A percentile compares a stretch with the other conserved stretches of the same genome.
These are phyloP conservation scores for Hygrocybe punicea DNA, from an alignment of 768 basidiomycete genomes.

Conservation along the genomic window DNA sequence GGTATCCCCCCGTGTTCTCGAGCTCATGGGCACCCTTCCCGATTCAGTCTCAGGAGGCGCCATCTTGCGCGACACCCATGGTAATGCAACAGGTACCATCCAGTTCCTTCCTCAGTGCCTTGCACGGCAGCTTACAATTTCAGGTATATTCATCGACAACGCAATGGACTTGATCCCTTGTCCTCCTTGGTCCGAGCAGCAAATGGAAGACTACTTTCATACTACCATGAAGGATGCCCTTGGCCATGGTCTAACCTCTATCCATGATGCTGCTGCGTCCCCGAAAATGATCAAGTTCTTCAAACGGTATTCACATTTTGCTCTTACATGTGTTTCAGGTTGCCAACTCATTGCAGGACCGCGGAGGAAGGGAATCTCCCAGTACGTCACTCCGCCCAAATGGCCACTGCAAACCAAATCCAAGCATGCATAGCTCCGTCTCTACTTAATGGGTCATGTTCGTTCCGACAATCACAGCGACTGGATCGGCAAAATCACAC, in stretches of 20 bases:
- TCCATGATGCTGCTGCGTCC: conserved; percentile 74
- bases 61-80: conserved; percentile 61
- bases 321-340: neutral
- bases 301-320: conserved; percentile 46
- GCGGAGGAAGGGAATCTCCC: conserved; percentile 68
- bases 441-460: conserved; percentile 59
- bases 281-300: conserved; percentile 59
- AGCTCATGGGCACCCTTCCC: conserved; percentile 60
- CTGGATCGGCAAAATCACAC: conserved; percentile 63
- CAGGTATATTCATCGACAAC: conserved; percentile 81
- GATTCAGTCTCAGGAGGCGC: conserved; percentile 63
- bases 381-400: conserved; percentile 37
- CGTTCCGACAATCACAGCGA: conserved; percentile 47
- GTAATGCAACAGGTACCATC: conserved; percentile 62
- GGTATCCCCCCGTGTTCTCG: conserved; percentile 75
- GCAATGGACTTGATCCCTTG: conserved; percentile 73
- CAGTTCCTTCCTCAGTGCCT: neutral
- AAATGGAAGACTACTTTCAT: conserved; percentile 58
- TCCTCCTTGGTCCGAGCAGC: conserved; percentile 61
- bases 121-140: neutral
- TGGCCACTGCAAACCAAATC: neutral
- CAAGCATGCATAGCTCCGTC: conserved; percentile 43
- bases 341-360: conserved; percentile 43
- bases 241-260: conserved; percentile 75
- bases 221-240: conserved; percentile 65